Conservation (phyloP, 2,329 filamentous ascomycete species). For the Neopestalotiopsis sp. region DNA sequence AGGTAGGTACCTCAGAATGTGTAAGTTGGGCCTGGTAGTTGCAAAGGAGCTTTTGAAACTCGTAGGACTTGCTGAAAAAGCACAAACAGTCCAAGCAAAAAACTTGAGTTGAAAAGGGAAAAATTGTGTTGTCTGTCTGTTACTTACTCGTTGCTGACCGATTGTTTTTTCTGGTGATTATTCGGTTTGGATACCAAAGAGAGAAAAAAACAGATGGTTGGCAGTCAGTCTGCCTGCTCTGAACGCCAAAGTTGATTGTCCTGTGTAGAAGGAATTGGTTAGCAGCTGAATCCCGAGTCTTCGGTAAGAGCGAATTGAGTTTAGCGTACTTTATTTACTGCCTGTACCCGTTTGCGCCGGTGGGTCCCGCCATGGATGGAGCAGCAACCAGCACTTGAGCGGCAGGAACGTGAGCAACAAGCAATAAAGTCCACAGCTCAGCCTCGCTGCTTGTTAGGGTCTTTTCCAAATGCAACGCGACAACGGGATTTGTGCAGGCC, state of each 20-base stretch:
- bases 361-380: background rate
- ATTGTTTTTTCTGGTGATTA: background rate
- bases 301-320: background rate
- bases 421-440: no score
- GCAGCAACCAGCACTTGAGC: background rate
- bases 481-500: no score
- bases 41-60: background rate
- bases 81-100: background rate
- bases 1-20: background rate
- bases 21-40: no score
- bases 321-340: background rate
- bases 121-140: background rate
- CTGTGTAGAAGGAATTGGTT: background rate
- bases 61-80: background rate
- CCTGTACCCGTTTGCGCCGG: background rate
- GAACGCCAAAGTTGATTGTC: background rate
- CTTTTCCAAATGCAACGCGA: no score
- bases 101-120: no score
- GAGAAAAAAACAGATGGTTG: background rate
- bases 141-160: background rate
- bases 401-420: no score
- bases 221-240: background rate
- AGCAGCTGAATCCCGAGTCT: background rate
- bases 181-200: background rate
- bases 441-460: no score